Percentiles rank a stretch among this genome's conserved stretches.
Evolutionary conservation across 108 stramenopile species (phyloP).

Genomic region (Skeletonema grethae): DNA sequence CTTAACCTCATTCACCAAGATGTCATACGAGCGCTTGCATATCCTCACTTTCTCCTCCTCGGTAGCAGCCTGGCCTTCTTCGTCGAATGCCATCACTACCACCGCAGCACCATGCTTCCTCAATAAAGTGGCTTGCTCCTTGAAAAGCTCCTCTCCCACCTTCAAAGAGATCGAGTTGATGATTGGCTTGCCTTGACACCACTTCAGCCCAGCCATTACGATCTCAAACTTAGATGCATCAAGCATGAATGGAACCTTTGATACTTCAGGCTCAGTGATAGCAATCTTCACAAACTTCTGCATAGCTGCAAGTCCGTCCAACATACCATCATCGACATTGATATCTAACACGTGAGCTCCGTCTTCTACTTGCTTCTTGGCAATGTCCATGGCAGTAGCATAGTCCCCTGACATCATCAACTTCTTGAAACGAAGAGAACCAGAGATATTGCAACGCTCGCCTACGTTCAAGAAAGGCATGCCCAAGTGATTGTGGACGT

Average conservation of each 20-base stretch:
- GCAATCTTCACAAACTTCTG: constrained; percentile 99
- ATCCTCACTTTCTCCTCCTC: constrained; percentile 96
- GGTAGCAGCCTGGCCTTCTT: constrained; percentile 98
- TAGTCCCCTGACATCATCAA: constrained; percentile 97
- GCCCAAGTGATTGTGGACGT: constrained; percentile 91
- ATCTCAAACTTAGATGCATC: constrained; percentile 99
- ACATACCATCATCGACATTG: constrained; percentile 98
- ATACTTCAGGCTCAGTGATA: constrained; percentile 95
- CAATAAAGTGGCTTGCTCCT: constrained; percentile 92
- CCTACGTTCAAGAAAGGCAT: constrained; percentile 97
- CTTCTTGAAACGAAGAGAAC: constrained; percentile 95
- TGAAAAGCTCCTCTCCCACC: constrained; percentile 98
- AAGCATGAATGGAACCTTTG: constrained; percentile 98
- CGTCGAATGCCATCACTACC: constrained; percentile 99
- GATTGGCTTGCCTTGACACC: constrained; percentile 97
- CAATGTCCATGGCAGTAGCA: constrained; percentile 96
- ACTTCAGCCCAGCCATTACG: constrained; percentile 94
- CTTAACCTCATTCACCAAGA: constrained; percentile 92
- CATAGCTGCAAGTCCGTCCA: constrained; percentile 98
- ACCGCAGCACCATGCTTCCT: constrained; percentile 98
- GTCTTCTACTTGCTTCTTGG: constrained; percentile 97
- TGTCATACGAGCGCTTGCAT: constrained; percentile 99
- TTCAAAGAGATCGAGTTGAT: constrained; percentile 98
- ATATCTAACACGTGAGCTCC: constrained; percentile 99
- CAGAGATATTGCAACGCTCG: constrained; percentile 97